A percentile compares a stretch with the other conserved stretches of the same genome.
Conservation (phyloP, 1,139 yeast species). For the Nakaseomyces kungkrabaensis region DNA sequence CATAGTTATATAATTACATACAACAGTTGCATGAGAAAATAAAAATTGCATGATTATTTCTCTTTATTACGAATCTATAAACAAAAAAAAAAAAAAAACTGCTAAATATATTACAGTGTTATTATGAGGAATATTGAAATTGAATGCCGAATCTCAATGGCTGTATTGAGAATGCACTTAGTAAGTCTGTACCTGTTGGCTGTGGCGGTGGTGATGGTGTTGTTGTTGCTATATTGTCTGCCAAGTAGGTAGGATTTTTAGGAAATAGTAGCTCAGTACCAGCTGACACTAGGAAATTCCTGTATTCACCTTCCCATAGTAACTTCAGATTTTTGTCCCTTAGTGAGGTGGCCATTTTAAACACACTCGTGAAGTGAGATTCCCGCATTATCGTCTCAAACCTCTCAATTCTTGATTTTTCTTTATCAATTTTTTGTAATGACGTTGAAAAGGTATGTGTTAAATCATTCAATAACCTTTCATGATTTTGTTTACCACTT, state of each 20-base stretch:
- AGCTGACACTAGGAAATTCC: conserved; percentile 69
- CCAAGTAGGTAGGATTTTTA: conserved; percentile 1
- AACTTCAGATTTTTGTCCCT: conserved; percentile 52
- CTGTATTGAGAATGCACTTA: conserved; percentile 7
- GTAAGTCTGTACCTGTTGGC: background rate
- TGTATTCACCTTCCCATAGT: conserved; percentile 82
- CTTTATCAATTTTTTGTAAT: conserved; percentile 23
- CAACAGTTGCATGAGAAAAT: no score
- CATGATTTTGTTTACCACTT: conserved; percentile 22
- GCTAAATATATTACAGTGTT: background rate
- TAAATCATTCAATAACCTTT: conserved; percentile 22
- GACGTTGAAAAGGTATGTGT: conserved; percentile 28
- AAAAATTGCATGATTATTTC: background rate
- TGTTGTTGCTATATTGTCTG: background rate
- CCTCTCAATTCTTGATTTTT: conserved; percentile 41
- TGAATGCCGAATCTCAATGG: conserved; percentile 26
- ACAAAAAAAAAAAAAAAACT: no score
- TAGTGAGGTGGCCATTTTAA: conserved; percentile 66
- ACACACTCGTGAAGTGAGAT: conserved; percentile 56
- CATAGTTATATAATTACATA: background rate
- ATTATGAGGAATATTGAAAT: conserved; percentile 22
- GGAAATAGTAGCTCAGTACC: conserved; percentile 42
- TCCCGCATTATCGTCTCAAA: conserved; percentile 44
- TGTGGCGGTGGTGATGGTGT: background rate
- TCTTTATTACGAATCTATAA: no score